phyloP scores from a whole-genome alignment of 768 basidiomycete species.

The Sporobolomyces pararoseus region DNA sequence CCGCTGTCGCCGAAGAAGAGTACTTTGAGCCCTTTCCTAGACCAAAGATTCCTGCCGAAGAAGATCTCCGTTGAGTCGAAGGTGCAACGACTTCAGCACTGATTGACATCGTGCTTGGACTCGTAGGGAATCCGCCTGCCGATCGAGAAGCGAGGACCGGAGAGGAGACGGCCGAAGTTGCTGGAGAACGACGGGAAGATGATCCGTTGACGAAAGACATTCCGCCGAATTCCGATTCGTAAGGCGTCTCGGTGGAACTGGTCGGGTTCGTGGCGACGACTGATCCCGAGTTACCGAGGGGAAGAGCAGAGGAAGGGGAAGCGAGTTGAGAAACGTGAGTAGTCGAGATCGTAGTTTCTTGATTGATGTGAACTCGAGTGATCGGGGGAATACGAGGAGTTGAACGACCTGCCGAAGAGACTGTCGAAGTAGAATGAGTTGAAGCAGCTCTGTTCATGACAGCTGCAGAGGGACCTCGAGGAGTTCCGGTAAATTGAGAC shows the following conservation, averaged over 20 bases:
- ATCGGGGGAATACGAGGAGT: neutral
- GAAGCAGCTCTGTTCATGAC: slow-evolving; percentile 2
- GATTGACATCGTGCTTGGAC: slow-evolving; percentile 12
- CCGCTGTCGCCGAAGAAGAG: neutral
- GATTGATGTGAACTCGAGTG: slow-evolving; percentile 26
- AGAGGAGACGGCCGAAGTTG: slow-evolving; percentile 1
- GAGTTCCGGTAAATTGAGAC: slow-evolving; percentile 1
- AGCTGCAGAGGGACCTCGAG: neutral
- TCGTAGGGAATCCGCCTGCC: slow-evolving; percentile 2
- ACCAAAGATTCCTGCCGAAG: slow-evolving; percentile 22
- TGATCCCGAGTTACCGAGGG: neutral
- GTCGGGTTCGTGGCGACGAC: slow-evolving; percentile 2
- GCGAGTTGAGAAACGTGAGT: slow-evolving; percentile 1
- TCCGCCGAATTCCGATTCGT: slow-evolving; percentile 15
- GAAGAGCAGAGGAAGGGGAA: neutral
- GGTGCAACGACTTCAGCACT: neutral
- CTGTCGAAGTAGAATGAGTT: slow-evolving; percentile 12
- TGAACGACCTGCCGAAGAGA: neutral
- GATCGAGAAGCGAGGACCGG: slow-evolving; percentile 1
- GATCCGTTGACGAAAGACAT: neutral
- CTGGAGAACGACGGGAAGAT: slow-evolving; percentile 1
- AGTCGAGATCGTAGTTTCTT: slow-evolving; percentile 27
- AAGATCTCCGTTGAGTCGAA: neutral
- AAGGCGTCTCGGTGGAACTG: neutral
- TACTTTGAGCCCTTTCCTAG: slow-evolving; percentile 6